These are phyloP conservation scores for Haematococcus sp. DNA, from an alignment of 139 green algal species.

Conservation along the genomic window DNA sequence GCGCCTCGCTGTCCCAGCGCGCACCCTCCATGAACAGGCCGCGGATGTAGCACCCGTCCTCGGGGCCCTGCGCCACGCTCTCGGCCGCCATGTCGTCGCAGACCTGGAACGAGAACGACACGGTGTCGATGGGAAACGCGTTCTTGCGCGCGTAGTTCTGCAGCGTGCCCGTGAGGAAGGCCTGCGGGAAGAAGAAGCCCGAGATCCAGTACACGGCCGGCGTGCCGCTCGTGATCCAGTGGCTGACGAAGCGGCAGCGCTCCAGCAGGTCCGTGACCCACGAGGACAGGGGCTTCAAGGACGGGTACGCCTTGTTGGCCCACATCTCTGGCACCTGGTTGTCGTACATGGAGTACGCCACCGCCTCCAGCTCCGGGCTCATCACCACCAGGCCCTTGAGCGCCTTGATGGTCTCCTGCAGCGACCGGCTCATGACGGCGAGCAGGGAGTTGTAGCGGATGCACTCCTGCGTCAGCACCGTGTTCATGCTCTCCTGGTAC, in stretches of 20 bases:
- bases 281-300: slow-evolving; percentile 76
- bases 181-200: slow-evolving; percentile 89
- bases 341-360: slow-evolving; percentile 72
- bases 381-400: slow-evolving; percentile 77
- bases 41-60: slow-evolving; percentile 79
- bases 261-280: slow-evolving; percentile 81
- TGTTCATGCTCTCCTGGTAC: slow-evolving; percentile 89
- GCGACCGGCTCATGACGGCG: slow-evolving; percentile 49
- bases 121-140: slow-evolving; percentile 76
- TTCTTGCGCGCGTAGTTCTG: slow-evolving; percentile 85
- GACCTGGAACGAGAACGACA: slow-evolving; percentile 70
- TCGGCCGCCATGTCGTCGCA: slow-evolving; percentile 50
- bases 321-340: slow-evolving; percentile 85
- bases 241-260: slow-evolving; percentile 63
- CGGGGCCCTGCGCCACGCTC: slow-evolving; percentile 26
- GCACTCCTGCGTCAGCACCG: slow-evolving; percentile 68
- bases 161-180: slow-evolving; percentile 84
- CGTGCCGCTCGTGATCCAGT: slow-evolving; percentile 63
- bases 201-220: slow-evolving; percentile 78
- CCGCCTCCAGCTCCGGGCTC: slow-evolving; percentile 72
- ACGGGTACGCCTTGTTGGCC: slow-evolving; percentile 79
- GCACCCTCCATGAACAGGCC: slow-evolving; percentile 84
- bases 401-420: slow-evolving; percentile 56
- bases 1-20: slow-evolving; percentile 35
- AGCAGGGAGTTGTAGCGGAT: slow-evolving; percentile 75